Evolutionary conservation across 805 yeast genomes (phyloP).

Genomic region (Candida patagonica): DNA sequence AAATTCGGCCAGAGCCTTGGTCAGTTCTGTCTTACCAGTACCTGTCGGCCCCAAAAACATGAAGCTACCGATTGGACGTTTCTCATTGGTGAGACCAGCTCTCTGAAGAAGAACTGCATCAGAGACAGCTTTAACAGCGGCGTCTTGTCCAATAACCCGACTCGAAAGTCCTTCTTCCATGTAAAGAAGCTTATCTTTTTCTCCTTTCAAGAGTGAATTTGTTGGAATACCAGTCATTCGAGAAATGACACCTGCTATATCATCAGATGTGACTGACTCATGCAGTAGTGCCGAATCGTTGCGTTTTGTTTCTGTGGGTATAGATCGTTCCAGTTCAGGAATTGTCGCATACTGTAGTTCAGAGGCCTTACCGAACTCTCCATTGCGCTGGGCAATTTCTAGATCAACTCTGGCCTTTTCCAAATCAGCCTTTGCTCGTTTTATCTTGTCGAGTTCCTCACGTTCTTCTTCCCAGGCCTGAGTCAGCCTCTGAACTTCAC

Average conservation of each 20-base stretch:
- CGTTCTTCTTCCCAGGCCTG: conserved; percentile 82
- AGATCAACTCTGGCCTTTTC: conserved; percentile 79
- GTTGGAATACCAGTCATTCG: conserved; percentile 96
- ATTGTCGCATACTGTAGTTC: conserved; percentile 80
- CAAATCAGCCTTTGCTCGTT: conserved; percentile 68
- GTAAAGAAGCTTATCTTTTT: conserved; percentile 76
- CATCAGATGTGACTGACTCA: conserved; percentile 90
- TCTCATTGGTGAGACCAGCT: conserved; percentile 91
- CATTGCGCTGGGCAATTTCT: conserved; percentile 73
- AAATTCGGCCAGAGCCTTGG: conserved; percentile 87
- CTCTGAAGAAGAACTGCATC: conserved; percentile 94
- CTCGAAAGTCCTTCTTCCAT: conserved; percentile 75
- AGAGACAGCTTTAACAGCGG: conserved; percentile 79
- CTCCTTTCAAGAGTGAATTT: conserved; percentile 84
- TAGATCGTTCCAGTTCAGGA: conserved; percentile 62
- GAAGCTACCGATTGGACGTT: conserved; percentile 92
- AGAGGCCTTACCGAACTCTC: conserved; percentile 82
- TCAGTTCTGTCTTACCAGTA: conserved; percentile 94
- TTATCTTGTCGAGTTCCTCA: conserved; percentile 63
- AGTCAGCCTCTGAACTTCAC: conserved; percentile 63
- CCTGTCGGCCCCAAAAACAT: conserved; percentile 98
- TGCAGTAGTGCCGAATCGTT: conserved; percentile 51
- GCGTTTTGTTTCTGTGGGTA: conserved; percentile 45
- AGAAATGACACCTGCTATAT: conserved; percentile 84
- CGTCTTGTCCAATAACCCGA: conserved; percentile 91